Conservation (phyloP, 23 red algal species). For the Chondrus crispus region DNA sequence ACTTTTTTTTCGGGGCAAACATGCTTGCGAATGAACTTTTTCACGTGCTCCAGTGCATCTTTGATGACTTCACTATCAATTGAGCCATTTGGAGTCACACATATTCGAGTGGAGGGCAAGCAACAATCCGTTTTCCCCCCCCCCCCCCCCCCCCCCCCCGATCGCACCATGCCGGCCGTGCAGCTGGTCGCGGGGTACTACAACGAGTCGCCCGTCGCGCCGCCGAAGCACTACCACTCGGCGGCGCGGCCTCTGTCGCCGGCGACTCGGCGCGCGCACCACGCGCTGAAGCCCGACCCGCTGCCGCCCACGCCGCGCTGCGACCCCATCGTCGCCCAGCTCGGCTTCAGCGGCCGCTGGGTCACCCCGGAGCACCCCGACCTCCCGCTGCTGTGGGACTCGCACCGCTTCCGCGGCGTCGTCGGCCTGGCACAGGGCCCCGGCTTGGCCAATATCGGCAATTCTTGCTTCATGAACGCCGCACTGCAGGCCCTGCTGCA, state of each 20-base stretch:
- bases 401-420: background rate
- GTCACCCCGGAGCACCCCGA: conserved; percentile 35
- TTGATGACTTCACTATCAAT: no score
- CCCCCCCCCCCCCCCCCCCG: background rate
- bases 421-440: background rate
- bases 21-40: no score
- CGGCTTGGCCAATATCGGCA: conserved; percentile 87
- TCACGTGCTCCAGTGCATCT: no score
- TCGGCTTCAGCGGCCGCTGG: conserved; percentile 52
- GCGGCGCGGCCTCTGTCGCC: no score
- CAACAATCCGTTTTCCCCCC: background rate
- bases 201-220: no score
- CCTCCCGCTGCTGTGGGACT: no score
- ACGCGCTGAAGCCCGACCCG: no score
- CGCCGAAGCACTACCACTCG: no score
- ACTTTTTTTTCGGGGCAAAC: no score
- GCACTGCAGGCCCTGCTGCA: conserved; percentile 82
- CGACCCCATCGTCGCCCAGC: background rate
- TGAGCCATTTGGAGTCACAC: no score
- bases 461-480: conserved; percentile 95
- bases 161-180: background rate
- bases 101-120: background rate
- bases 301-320: background rate
- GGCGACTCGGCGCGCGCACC: no score
- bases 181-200: background rate